A percentile compares a stretch with the other conserved stretches of the same genome.
Conservation (phyloP, 116 monocot genomes). For the Trichopus zeylanicus region DNA sequence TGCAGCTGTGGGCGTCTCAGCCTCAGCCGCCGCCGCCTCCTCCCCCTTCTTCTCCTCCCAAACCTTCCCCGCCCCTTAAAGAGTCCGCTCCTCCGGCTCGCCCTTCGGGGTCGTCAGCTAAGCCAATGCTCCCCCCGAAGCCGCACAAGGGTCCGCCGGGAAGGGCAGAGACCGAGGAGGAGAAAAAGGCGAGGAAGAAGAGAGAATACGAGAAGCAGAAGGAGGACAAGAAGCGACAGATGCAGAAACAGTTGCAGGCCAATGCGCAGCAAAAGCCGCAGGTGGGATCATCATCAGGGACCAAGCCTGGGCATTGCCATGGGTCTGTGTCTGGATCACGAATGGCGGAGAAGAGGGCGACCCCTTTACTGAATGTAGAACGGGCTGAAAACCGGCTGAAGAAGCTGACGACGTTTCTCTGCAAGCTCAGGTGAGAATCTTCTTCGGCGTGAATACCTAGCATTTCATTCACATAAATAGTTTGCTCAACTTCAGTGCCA, state of each 20-base stretch:
- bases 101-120: slow-evolving; percentile 8
- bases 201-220: slow-evolving; percentile 79
- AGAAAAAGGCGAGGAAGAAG: slow-evolving; percentile 63
- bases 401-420: slow-evolving; percentile 86
- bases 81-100: slow-evolving; percentile 7
- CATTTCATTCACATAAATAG: background rate
- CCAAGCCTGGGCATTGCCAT: slow-evolving; percentile 22
- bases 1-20: slow-evolving; percentile 8
- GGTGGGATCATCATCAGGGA: slow-evolving; percentile 13
- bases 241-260: slow-evolving; percentile 72
- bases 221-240: slow-evolving; percentile 62
- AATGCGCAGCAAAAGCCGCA: slow-evolving; percentile 65
- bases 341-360: slow-evolving; percentile 30
- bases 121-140: slow-evolving; percentile 2
- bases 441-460: no score
- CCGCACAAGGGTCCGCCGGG: slow-evolving; percentile 8
- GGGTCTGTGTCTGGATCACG: slow-evolving; percentile 42
- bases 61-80: slow-evolving; percentile 4
- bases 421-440: slow-evolving; percentile 78
- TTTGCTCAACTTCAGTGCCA: no score
- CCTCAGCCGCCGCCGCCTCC: slow-evolving; percentile 12
- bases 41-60: no score
- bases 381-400: slow-evolving; percentile 75
- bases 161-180: slow-evolving; percentile 85
- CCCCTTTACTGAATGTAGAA: slow-evolving; percentile 45